A percentile compares a stretch with the other conserved stretches of the same genome.
Conservation (phyloP, 1,284 basidiomycete species). For the Takashimella koratensis region DNA sequence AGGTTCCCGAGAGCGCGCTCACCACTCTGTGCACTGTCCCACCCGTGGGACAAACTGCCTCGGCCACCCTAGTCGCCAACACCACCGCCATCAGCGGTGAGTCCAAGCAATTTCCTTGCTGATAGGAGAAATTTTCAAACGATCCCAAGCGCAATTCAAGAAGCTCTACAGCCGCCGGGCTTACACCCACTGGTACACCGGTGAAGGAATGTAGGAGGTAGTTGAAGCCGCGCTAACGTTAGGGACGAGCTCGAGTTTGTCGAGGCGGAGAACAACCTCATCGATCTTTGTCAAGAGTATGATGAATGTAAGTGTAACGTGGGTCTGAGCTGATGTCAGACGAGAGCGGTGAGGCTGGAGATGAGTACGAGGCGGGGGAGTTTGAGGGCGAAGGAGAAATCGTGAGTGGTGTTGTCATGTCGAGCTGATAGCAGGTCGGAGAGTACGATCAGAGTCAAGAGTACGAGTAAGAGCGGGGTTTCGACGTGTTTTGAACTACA, state of each 20-base stretch:
- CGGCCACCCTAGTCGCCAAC: conserved; percentile 76
- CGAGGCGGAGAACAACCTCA: conserved; percentile 54
- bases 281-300: conserved; percentile 46
- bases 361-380: too few relatives aligned
- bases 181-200: conserved; percentile 85
- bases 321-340: too few relatives aligned
- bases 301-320: too few relatives aligned
- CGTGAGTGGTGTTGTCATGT: too few relatives aligned
- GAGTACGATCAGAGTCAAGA: too few relatives aligned
- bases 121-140: conserved; percentile 70
- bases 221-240: neutral
- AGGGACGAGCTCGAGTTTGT: conserved; percentile 82
- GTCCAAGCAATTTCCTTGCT: conserved; percentile 3
- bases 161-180: conserved; percentile 67
- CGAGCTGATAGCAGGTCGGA: too few relatives aligned
- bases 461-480: too few relatives aligned
- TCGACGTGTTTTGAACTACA: too few relatives aligned
- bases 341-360: too few relatives aligned
- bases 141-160: conserved; percentile 70
- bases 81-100: conserved; percentile 72
- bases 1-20: conserved; percentile 43
- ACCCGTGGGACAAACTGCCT: conserved; percentile 71
- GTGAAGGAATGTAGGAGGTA: conserved; percentile 67
- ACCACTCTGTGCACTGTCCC: conserved; percentile 71
- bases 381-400: too few relatives aligned